Conservation (phyloP, 2,329 filamentous ascomycete genomes). For the Reticulascus tulasneorum region DNA sequence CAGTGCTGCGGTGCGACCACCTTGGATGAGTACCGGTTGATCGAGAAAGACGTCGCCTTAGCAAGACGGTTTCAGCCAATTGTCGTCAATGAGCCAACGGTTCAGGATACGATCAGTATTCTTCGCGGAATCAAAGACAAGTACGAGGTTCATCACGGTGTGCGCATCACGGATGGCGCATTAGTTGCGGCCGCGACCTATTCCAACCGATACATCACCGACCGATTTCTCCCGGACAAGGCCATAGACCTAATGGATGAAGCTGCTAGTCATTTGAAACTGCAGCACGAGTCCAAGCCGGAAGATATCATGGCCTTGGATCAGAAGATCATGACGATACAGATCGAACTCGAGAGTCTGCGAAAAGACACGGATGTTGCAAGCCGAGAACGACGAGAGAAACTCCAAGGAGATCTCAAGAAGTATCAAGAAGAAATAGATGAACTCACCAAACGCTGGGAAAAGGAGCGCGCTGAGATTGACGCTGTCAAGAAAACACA, state of each 20-base stretch:
- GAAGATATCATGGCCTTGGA: conserved; percentile 91
- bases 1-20: conserved; percentile 97
- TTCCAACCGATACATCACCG: conserved; percentile 94
- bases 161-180: conserved; percentile 87
- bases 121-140: conserved; percentile 94
- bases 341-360: conserved; percentile 92
- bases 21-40: conserved; percentile 82
- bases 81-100: conserved; percentile 83
- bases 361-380: conserved; percentile 90
- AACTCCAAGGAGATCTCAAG: conserved; percentile 74
- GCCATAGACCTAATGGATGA: conserved; percentile 97
- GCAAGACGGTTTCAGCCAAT: conserved; percentile 94
- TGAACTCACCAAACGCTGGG: conserved; percentile 79
- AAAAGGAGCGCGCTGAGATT: conserved; percentile 82
- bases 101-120: conserved; percentile 92
- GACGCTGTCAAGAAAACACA: conserved; percentile 84
- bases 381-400: conserved; percentile 82
- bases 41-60: conserved; percentile 93
- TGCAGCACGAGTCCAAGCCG: conserved; percentile 96
- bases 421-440: conserved; percentile 71
- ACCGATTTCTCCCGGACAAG: conserved; percentile 93
- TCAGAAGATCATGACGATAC: conserved; percentile 93
- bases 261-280: conserved; percentile 80
- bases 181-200: conserved; percentile 88
- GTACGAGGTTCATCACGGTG: conserved; percentile 96